Percentiles rank a stretch among this genome's conserved stretches.
Evolutionary conservation across 2,329 filamentous ascomycete genomes (phyloP).

Genomic region (Talaromyces verruculosus): DNA sequence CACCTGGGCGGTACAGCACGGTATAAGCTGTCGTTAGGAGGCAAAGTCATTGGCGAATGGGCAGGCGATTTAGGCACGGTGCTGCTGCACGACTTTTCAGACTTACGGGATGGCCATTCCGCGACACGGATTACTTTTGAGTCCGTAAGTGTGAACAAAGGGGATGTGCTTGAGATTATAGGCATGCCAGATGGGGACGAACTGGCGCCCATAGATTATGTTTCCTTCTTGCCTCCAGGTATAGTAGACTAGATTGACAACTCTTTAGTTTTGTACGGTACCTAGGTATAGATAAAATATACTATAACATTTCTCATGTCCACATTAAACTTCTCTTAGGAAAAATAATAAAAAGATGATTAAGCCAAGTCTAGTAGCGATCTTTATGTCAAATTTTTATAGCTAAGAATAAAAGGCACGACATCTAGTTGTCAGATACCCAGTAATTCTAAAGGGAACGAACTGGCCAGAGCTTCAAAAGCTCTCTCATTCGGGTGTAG

Average conservation of each 20-base stretch:
- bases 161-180: conserved; percentile 56
- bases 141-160: conserved; percentile 51
- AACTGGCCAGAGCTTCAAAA: conserved; percentile 60
- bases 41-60: conserved; percentile 58
- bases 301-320: neutral
- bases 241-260: conserved; percentile 51
- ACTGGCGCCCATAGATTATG: conserved; percentile 66
- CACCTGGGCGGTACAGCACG: conserved; percentile 57
- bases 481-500: conserved; percentile 62
- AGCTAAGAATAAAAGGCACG: no score
- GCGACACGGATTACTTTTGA: conserved; percentile 63
- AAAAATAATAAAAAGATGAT: neutral
- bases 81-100: conserved; percentile 59
- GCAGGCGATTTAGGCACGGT: conserved; percentile 59
- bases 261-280: neutral
- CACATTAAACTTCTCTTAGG: no score
- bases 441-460: conserved; percentile 60
- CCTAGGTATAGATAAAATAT: neutral
- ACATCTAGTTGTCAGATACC: neutral
- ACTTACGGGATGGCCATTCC: conserved; percentile 64
- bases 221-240: conserved; percentile 60
- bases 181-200: conserved; percentile 61
- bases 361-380: neutral
- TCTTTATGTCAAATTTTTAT: neutral
- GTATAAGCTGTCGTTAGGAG: conserved; percentile 58